Evolutionary conservation across 257 asterid genomes (phyloP).

Genomic region (Penstemon newberryi): DNA sequence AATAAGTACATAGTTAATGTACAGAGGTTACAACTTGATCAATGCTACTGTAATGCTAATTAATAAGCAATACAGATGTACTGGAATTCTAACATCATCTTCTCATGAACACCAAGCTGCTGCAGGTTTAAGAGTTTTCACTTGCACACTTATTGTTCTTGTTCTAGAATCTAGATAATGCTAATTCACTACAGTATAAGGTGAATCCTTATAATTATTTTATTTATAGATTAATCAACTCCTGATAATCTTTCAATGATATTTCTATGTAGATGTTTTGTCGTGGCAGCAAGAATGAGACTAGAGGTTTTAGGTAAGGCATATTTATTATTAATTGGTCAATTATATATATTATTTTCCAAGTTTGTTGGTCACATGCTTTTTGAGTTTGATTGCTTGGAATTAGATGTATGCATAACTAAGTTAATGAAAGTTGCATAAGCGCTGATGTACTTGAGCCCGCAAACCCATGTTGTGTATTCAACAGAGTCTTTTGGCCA

Average conservation of each 20-base stretch:
- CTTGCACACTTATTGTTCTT: background rate
- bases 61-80: no score
- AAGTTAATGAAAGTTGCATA: background rate
- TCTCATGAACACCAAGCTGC: background rate
- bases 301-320: slow-evolving; percentile 87
- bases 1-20: no score
- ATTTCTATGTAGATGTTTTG: slow-evolving; percentile 72
- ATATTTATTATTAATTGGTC: slow-evolving; percentile 15
- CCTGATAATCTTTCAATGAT: slow-evolving; percentile 28
- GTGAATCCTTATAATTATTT: background rate
- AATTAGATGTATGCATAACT: slow-evolving; percentile 6
- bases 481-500: background rate
- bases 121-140: background rate
- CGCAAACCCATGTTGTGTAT: background rate
- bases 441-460: background rate
- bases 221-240: slow-evolving; percentile 19
- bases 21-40: no score
- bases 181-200: background rate
- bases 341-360: slow-evolving; percentile 2
- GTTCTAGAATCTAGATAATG: background rate
- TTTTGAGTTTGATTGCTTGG: background rate
- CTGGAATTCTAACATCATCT: background rate
- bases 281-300: slow-evolving; percentile 91
- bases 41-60: no score
- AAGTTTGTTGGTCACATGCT: slow-evolving; percentile 22